These are phyloP conservation scores for Suillus sp. DNA, from an alignment of 768 basidiomycete species.

Conservation along the genomic window DNA sequence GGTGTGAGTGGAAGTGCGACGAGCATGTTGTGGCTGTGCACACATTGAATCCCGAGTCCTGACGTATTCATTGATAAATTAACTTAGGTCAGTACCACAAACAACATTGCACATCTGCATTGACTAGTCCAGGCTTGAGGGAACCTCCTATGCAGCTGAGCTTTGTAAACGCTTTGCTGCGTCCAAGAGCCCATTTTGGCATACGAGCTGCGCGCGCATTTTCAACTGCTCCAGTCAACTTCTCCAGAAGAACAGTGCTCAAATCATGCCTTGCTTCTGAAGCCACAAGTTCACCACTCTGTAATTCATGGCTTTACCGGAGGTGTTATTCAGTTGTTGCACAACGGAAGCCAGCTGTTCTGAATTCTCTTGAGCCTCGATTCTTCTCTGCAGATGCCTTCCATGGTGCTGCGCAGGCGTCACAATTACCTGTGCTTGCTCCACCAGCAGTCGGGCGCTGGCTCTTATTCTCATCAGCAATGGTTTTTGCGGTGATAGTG, in stretches of 20 bases:
- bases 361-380: slow-evolving; percentile 33
- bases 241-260: neutral
- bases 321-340: slow-evolving; percentile 7
- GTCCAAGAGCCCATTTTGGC: slow-evolving; percentile 18
- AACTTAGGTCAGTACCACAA: neutral
- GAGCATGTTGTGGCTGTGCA: slow-evolving; percentile 6
- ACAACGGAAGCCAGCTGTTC: slow-evolving; percentile 4
- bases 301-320: slow-evolving; percentile 14
- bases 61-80: neutral
- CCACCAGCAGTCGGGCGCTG: slow-evolving; percentile 76
- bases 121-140: slow-evolving; percentile 6
- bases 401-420: slow-evolving; percentile 18
- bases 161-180: slow-evolving; percentile 23
- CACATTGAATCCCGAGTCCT: neutral
- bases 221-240: neutral
- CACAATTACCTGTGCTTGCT: slow-evolving; percentile 57
- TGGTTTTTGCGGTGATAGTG: slow-evolving; percentile 91
- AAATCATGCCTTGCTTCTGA: slow-evolving; percentile 10
- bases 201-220: slow-evolving; percentile 8
- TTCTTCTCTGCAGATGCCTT: slow-evolving; percentile 42
- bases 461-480: slow-evolving; percentile 80
- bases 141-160: slow-evolving; percentile 21
- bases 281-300: slow-evolving; percentile 9
- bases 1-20: slow-evolving; percentile 6
- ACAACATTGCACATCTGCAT: neutral